Conservation (phyloP, 2,329 filamentous ascomycete genomes). For the Hypoxylon sp. region DNA sequence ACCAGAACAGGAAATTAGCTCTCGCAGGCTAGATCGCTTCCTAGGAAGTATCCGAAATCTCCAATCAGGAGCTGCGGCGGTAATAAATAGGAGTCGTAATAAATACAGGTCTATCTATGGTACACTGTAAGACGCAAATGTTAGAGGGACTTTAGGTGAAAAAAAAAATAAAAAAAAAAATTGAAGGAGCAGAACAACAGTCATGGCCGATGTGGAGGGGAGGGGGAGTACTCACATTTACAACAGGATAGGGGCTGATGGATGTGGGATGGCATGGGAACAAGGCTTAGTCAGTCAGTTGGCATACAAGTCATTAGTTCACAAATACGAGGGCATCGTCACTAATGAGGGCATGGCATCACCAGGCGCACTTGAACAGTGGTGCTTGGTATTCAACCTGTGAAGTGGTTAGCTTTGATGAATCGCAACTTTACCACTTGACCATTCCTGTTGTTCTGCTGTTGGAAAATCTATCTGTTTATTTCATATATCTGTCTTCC, state of each 20-base stretch:
- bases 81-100: conserved; percentile 1
- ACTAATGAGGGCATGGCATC: no score
- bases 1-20: conserved; percentile 26
- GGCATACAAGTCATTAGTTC: no score
- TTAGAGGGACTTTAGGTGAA: background rate
- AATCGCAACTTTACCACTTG: conserved; percentile 1
- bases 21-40: background rate
- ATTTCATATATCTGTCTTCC: background rate
- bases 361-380: no score
- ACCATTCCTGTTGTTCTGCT: conserved; percentile 6
- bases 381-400: background rate
- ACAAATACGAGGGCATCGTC: no score
- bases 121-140: background rate
- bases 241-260: background rate
- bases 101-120: background rate
- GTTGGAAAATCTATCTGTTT: background rate
- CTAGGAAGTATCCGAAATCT: background rate
- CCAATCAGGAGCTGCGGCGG: conserved; percentile 1
- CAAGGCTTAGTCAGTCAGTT: no score
- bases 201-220: conserved; percentile 1
- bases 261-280: no score
- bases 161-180: background rate
- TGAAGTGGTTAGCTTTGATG: conserved; percentile 1
- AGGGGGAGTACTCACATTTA: background rate
- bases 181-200: conserved; percentile 10